These are phyloP conservation scores for Phytophthora hibernalis DNA, from an alignment of 352 stramenopile species.

Conservation along the genomic window DNA sequence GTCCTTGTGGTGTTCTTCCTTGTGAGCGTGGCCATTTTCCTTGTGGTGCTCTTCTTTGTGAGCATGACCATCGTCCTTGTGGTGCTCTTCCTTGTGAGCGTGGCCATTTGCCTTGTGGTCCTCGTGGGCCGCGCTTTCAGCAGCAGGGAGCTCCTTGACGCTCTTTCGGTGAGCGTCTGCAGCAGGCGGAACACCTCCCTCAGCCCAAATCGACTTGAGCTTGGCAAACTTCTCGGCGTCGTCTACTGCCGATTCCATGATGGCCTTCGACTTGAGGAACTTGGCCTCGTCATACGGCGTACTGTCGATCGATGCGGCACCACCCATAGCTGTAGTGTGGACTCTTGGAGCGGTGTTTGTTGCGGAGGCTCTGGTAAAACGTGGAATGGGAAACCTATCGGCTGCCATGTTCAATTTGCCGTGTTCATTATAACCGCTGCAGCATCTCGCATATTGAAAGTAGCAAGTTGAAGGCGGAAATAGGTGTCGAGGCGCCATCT, in stretches of 20 bases:
- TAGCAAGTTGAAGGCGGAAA: constrained; percentile 13
- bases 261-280: constrained; percentile 71
- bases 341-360: constrained; percentile 8
- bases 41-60: constrained; percentile 19
- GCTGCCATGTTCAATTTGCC: background rate
- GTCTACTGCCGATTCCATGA: constrained; percentile 68
- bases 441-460: constrained; percentile 21
- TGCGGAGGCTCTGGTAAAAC: constrained; percentile 30
- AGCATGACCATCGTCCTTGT: constrained; percentile 9
- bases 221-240: constrained; percentile 78
- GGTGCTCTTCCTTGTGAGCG: constrained; percentile 21
- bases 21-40: constrained; percentile 8
- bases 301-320: constrained; percentile 59
- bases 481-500: constrained; percentile 13
- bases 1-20: constrained; percentile 23
- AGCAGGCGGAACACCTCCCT: constrained; percentile 23
- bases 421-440: constrained; percentile 8
- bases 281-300: constrained; percentile 66
- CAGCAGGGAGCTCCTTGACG: constrained; percentile 40
- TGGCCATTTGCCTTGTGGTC: constrained; percentile 8
- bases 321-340: constrained; percentile 49
- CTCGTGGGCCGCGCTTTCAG: constrained; percentile 7
- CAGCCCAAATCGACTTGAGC: constrained; percentile 70
- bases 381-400: constrained; percentile 24
- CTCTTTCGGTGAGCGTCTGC: constrained; percentile 44